Evolutionary conservation across 305 asterid species (phyloP).

Genomic region (Andrographis paniculata): DNA sequence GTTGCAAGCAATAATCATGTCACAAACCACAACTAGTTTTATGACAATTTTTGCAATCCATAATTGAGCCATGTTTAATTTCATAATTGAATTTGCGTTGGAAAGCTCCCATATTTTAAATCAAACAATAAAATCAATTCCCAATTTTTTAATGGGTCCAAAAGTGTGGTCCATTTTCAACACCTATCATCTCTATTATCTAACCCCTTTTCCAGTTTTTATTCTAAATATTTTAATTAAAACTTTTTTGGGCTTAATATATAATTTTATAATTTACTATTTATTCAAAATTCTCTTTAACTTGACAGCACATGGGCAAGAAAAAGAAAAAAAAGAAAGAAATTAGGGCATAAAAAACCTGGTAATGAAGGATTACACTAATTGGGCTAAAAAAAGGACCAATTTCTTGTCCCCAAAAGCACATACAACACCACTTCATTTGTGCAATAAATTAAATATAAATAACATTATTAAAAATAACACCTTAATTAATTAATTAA

Average conservation of each 20-base stretch:
- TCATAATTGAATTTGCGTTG: conserved; percentile 9
- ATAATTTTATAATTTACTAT: too few relatives aligned
- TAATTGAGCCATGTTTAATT: conserved; percentile 5
- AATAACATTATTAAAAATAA: too few relatives aligned
- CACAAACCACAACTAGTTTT: conserved; percentile 7
- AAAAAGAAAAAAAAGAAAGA: too few relatives aligned
- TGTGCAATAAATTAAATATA: background rate
- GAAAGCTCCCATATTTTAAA: background rate
- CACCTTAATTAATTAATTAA: too few relatives aligned
- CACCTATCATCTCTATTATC: background rate
- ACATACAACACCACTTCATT: conserved; percentile 29
- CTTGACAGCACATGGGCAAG: too few relatives aligned
- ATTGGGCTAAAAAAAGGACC: background rate
- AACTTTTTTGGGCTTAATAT: too few relatives aligned
- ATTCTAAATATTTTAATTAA: too few relatives aligned
- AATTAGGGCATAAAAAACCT: too few relatives aligned
- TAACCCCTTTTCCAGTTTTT: too few relatives aligned
- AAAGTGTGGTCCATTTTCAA: background rate
- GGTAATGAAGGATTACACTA: too few relatives aligned
- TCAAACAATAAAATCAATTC: too few relatives aligned
- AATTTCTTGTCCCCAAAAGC: conserved; percentile 36
- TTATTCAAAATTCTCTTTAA: too few relatives aligned
- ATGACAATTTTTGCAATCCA: conserved; percentile 13
- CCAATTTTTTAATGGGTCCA: background rate
- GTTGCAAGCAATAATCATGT: conserved; percentile 32